Evolutionary conservation across 305 asterid genomes (phyloP), one percentile per base, ranked within the genome.

Genomic region (Fraxinus ornus): DNA sequence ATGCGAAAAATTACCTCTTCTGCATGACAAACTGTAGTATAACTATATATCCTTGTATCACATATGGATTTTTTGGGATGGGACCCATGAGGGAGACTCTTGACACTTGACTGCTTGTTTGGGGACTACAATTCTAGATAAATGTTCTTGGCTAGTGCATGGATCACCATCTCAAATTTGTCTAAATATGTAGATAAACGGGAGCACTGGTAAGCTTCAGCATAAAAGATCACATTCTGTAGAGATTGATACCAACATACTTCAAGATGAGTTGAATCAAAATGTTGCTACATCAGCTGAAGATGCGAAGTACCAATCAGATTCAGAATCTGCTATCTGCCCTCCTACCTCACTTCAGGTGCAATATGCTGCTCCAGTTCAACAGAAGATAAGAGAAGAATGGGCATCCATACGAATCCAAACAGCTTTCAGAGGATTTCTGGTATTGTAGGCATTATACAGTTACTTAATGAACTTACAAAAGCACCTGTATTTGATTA

Each of bases 371-470:
- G 83, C 86, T 85, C 92, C 88, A 77, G 55, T 44, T 85, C 89
- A 88, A 49, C 89, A 79, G 32, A 85, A 64, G 82, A 83, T 24
- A 55, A 86, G 89, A 86, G 93, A 93, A 91, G 97, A 94, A 85
- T 87, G 91, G 93, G 98, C 99, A 82, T 97, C 97, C 28, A 88
- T 88, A 80, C 89, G 85, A 76, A 94, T 95, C 82, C 99, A 95
- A 89, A 92, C 97, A 71, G 97, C 98, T 79, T 95, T 95, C 79
- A 94, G 93, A 86, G 95, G 97, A 84, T 91, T 94, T 87, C 90
- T 95, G 97, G 98, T 95, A 91, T 82, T 74, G 76, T 73, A 76
- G 81, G 72, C 32, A 75, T 57, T 52, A 76, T 10, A 24, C 26
- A 52, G 26, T 33, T 78, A 13, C 33, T 39, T 77, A 19, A 57